phyloP scores from a whole-genome alignment of 805 yeast genomes.

The Candida tallmaniae region DNA sequence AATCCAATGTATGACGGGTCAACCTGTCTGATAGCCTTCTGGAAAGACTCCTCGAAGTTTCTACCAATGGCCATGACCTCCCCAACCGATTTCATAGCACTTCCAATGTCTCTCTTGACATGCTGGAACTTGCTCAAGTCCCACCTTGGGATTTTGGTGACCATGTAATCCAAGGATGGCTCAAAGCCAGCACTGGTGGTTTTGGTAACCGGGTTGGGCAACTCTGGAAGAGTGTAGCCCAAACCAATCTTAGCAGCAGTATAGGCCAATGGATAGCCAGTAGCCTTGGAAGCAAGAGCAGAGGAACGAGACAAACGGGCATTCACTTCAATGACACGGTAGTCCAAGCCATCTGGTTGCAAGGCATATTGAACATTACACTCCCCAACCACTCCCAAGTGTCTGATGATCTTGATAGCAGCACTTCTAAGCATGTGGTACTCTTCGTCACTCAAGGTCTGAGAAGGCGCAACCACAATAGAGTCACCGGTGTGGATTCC shows the following conservation, averaged over 20 bases:
- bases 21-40: slow-evolving; percentile 94
- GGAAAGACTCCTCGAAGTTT: slow-evolving; percentile 96
- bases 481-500: slow-evolving; percentile 99
- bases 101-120: slow-evolving; percentile 89
- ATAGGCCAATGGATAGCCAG: slow-evolving; percentile 97
- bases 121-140: slow-evolving; percentile 93
- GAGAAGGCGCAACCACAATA: slow-evolving; percentile 98
- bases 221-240: slow-evolving; percentile 90
- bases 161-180: slow-evolving; percentile 95
- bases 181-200: slow-evolving; percentile 95
- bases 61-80: slow-evolving; percentile 98
- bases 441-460: slow-evolving; percentile 93
- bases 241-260: slow-evolving; percentile 97
- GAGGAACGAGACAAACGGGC: slow-evolving; percentile 97
- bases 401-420: slow-evolving; percentile 95
- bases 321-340: slow-evolving; percentile 95
- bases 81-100: slow-evolving; percentile 98
- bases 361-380: slow-evolving; percentile 97
- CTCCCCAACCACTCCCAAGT: slow-evolving; percentile 98
- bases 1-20: slow-evolving; percentile 89
- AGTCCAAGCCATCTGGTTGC: slow-evolving; percentile 93
- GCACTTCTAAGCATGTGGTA: slow-evolving; percentile 97
- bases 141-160: slow-evolving; percentile 98
- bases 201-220: slow-evolving; percentile 92
- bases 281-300: slow-evolving; percentile 98